phyloP scores from a whole-genome alignment of 2,329 filamentous ascomycete species.

The Colletotrichum cuscutae region DNA sequence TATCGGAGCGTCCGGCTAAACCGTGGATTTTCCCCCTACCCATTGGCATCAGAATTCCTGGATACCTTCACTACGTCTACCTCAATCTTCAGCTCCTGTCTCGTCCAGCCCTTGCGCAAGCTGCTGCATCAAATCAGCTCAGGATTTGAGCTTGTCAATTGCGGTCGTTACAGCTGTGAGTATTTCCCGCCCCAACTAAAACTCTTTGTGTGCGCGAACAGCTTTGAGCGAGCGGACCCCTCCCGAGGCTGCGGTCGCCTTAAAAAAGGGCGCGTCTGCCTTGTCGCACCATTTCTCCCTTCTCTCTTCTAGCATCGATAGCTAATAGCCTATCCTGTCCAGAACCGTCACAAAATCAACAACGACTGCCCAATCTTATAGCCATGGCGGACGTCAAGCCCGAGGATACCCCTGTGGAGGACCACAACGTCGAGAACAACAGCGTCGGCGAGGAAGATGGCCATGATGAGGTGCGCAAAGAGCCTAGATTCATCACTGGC shows the following conservation, averaged over 20 bases:
- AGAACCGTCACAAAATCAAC: not conserved
- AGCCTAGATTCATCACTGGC: slow-evolving; percentile 27
- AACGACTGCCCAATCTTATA: not conserved
- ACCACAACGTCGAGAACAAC: slow-evolving; percentile 44
- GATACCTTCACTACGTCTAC: slow-evolving; percentile 9
- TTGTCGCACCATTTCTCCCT: slow-evolving; percentile 4
- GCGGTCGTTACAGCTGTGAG: not conserved
- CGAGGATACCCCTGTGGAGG: slow-evolving; percentile 42
- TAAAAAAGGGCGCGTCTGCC: slow-evolving; percentile 16
- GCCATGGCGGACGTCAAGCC: slow-evolving; percentile 43
- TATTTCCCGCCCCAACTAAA: not conserved
- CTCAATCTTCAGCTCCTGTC: slow-evolving; percentile 10
- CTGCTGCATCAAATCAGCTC: slow-evolving; percentile 13
- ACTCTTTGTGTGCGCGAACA: not conserved
- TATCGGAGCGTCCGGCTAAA: slow-evolving; percentile 30
- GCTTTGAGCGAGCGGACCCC: slow-evolving; percentile 4
- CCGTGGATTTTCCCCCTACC: slow-evolving; percentile 17
- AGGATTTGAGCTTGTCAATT: slow-evolving; percentile 8
- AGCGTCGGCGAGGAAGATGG: slow-evolving; percentile 49
- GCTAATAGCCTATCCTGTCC: not conserved
- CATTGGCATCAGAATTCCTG: slow-evolving; percentile 12
- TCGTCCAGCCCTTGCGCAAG: slow-evolving; percentile 5
- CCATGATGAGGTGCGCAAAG: slow-evolving; percentile 57
- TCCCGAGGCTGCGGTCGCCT: slow-evolving; percentile 22
- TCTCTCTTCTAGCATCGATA: not conserved